A percentile compares a stretch with the other conserved stretches of the same genome.
These are phyloP conservation scores for Suillus plorans DNA, from an alignment of 768 basidiomycete genomes.

Conservation along the genomic window DNA sequence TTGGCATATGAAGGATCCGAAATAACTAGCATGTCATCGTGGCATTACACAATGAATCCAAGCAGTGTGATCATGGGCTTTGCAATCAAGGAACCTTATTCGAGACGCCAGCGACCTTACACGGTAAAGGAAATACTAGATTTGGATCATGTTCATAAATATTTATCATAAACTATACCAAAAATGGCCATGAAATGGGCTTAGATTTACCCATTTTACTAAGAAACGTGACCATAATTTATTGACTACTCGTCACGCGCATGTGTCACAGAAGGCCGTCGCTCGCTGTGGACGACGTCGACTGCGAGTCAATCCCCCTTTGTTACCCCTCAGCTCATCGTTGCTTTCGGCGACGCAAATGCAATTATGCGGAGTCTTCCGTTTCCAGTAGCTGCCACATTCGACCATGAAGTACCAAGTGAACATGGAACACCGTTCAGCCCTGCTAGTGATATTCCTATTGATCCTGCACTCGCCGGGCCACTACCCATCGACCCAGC, in stretches of 20 bases:
- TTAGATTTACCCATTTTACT: conserved; percentile 9
- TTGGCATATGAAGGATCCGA: conserved; percentile 1
- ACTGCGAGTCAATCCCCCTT: conserved; percentile 25
- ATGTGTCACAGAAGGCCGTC: conserved; percentile 26
- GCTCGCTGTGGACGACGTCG: conserved; percentile 40
- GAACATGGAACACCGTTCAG: conserved; percentile 60
- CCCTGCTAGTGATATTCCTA: conserved; percentile 68
- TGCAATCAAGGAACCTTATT: background rate
- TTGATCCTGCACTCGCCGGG: conserved; percentile 72
- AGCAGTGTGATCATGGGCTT: background rate
- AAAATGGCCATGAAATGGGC: background rate
- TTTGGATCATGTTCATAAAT: background rate
- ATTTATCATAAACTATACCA: too few relatives aligned
- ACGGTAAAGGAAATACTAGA: background rate
- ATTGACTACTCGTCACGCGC: conserved; percentile 29
- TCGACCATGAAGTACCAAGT: conserved; percentile 56
- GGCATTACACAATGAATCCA: background rate
- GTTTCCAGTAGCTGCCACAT: conserved; percentile 42
- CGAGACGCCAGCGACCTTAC: background rate
- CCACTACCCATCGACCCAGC: conserved; percentile 51
- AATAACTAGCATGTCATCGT: background rate
- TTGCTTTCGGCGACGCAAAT: conserved; percentile 10
- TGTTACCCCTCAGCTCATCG: conserved; percentile 18
- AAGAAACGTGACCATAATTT: conserved; percentile 29
- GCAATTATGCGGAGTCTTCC: conserved; percentile 59